Base-by-base conservation (phyloP, 1,284 basidiomycete genomes). In the Trichosporon asahii region DNA sequence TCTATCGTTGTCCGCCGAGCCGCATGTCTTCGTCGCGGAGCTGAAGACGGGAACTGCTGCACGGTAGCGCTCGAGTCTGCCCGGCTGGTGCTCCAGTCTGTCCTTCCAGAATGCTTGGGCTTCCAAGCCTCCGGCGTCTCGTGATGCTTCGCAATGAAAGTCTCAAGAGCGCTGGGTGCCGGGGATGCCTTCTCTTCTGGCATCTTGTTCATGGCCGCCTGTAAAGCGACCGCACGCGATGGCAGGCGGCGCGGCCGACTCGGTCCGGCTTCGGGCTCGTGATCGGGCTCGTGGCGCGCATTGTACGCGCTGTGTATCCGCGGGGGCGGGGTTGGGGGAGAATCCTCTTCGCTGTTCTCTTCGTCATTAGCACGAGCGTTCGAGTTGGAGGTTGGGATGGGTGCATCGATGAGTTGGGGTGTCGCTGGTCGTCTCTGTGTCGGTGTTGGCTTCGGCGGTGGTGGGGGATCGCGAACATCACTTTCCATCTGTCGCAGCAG, bases 291-390 rank as follows among this genome's bases (percentile, higher is more conserved):
- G 21, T 35, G 3, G 53, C 66, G 23, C 53, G 63, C 7, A 55
- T 53, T 7, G 63, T 82, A 80, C 0, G 79, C 75, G 66, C 79
- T 81, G 21, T 67, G 68, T 35, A 81, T 73, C 31, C 81, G 68
- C 33, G 76, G 72, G 1, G 81, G 81, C 1, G 81, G 81, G 14
- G 77, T 77, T 6, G 81, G 80, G 12, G 80, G 81, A 23, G 44
- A 55, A 8, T 25, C 63, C 33, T 33, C 64, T 18, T 44, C 40
- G 44, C 55, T 60, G 18, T 40, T 61, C 3, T 37, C 65, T 8
- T 66, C 57, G 12, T 15, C 23, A 2, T 66, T 11, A 46, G 64
- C 27, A 49, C 29, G 11, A 12, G 57, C 33, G 57, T 61, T 61
- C 3, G 18, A 33, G 29, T 61, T 18, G 25, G 23, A 29, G 63